Evolutionary conservation across 1,284 basidiomycete species (phyloP), one percentile per base, ranked within the genome.

Genomic region (Sanghuangporus baumii): DNA sequence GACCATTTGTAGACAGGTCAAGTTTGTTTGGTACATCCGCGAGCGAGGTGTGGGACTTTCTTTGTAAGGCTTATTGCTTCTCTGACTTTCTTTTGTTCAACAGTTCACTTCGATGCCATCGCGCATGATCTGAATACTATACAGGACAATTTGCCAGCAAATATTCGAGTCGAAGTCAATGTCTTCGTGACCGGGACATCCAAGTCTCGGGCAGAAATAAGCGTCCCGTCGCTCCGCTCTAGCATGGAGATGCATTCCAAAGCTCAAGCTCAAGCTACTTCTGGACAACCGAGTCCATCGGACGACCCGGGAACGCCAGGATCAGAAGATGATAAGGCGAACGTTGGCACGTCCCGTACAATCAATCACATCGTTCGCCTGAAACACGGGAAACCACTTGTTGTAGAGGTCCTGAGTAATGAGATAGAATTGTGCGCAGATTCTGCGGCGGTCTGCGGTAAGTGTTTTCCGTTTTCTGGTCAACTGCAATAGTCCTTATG

Each of bases 1-100:
- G n/a, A 72, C 72, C 34, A 60, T 40, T 67, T 69, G 46, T 31
- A 65, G 65, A 7, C 68, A 71, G 36, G 71, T 75, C 38, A 65
- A 76, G 11, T 76, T 77, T 61, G 64, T 76, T 3, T 77, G 75
- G 75, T 65, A 70, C 7, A 71, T 75, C 48, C 70, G 74, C 7
- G 69, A 74, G 36, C 56, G 68, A 63, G 69, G 75, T 74, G 57
- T 55, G 68, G 18, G 48, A 37, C 16, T 7, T 3, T 14, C 34
- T 37, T 31, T 47, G 16, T 55, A 20, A n/a, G 11, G 34, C 34
- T n/a, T 14, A 14, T 23, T 20, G 23, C 18, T 9, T 3, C 23
- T 6, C 48, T 57, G 18, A 56, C 20, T 52, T 18, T 14, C 36
- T 57, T 1, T 41, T 23, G 18, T 20, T n/a, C 23, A 20, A 16